Evolutionary conservation across 176 grass and related monocot species (phyloP), one percentile per base, ranked within the genome.

Genomic region (Cenchrus fungigraminus): DNA sequence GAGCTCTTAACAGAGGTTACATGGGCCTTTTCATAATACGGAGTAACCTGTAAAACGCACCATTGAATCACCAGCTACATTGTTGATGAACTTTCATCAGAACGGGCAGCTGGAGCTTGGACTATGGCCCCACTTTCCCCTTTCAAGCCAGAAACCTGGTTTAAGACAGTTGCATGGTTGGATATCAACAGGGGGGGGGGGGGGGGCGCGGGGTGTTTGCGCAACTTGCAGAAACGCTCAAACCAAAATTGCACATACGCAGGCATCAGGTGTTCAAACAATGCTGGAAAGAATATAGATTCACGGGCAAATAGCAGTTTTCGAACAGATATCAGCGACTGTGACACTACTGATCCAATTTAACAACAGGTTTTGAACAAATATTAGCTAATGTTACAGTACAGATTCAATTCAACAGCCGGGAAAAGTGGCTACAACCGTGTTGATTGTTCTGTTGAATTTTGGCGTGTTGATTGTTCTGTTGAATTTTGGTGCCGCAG

Each of bases 311-410:
- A 83, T 40, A 79, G 59, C 73, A 90, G 46, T 65, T 53, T 68
- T 70, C 65, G 14, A 91, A 93, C 25, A 58, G 82, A 88, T 77
- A 61, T 68, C 73, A 58, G 60, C 62, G 64, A 82, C 25, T 82
- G 49, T 83, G 77, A 81, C 73, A 81, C 77, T 73, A 83, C 89
- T 80, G 55, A 89, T 74, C 71, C 81, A 85, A 97, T 69, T 65
- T 43, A 29, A 85, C 6, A 15, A 71, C 80, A 88, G 29, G 13
- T 74, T 82, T 76, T 74, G 5, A 84, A 90, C 55, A 75, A 82
- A 88, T 82, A 61, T 63, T 85, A 51, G 49, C 73, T 87, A 82
- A 40, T 90, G 64, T 88, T 86, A 86, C 77, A 90, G 80, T 77
- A 86, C 87, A 85, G 68, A 92, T 81, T 79, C 81, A 85, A 91